Evolutionary conservation across 768 basidiomycete genomes (phyloP), one percentile per base, ranked within the genome.

Genomic region (Kwoniella dejecticola): DNA sequence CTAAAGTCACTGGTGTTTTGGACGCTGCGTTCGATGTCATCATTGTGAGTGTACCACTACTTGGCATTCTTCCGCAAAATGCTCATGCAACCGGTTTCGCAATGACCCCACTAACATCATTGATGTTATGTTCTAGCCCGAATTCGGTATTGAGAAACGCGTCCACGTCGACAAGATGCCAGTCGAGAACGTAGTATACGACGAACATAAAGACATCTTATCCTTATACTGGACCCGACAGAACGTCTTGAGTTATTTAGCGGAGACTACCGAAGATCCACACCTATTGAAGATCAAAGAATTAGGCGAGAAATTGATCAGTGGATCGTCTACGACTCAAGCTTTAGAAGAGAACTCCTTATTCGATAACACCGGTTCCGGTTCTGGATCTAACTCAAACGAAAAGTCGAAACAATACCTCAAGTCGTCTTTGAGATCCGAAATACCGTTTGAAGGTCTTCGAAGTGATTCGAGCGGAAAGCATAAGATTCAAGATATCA

Each of bases 121-220:
- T n/a, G n/a, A n/a, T n/a, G n/a, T n/a, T n/a, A n/a, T n/a, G n/a
- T n/a, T n/a, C 13, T 57, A 77, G 76, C 89, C 91, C 41, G 96
- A 98, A 78, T 98, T 98, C 75, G 91, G 95, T 30, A 97, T 99
- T 69, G 96, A 99, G 82, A 99, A 99, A 83, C 86, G 96, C 36
- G 94, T 98, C 2, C 96, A 98, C 72, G 91, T 94, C 41, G 96
- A 98, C 76, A 93, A 98, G 80, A 96, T 99, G 91, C 95, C 96
- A 24, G 91, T 96, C 60, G 91, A 96, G 89, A 97, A 95, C 70
- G 89, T 92, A 74, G 91, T 97, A 52, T 92, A 92, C 76, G 94
- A 98, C 73, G 95, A 97, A 79, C 94, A 95, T 80, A 84, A 85
- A 2, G 89, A 96, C 79, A 88, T 88, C 21, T 84, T 99, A 17